These are phyloP conservation scores for Trichoderma pleuroti DNA, from an alignment of 2,329 filamentous ascomycete genomes.

Conservation along the genomic window DNA sequence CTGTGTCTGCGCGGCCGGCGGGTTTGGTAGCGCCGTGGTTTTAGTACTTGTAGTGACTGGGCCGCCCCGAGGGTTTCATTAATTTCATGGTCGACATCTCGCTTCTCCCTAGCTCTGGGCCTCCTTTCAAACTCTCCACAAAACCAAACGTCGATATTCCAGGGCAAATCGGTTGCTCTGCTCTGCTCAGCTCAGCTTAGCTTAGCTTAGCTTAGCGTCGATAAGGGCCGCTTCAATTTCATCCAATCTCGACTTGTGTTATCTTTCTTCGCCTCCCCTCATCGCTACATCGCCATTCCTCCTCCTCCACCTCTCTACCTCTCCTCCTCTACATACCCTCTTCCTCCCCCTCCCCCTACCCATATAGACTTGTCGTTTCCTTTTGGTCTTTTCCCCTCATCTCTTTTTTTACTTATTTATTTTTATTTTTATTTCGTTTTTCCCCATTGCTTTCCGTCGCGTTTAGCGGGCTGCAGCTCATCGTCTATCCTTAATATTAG, in stretches of 20 bases:
- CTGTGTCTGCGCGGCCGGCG: not conserved
- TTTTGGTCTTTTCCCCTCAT: not conserved
- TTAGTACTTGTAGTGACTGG: slow-evolving; percentile 1
- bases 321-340: not conserved
- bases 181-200: no score
- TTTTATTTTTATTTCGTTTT: slow-evolving; percentile 16
- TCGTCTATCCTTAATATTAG: slow-evolving; percentile 18
- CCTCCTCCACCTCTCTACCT: not conserved
- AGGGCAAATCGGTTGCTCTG: not conserved
- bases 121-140: slow-evolving; percentile 4
- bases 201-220: not conserved
- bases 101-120: slow-evolving; percentile 1
- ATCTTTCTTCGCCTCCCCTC: slow-evolving; percentile 21
- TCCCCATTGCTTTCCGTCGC: not conserved
- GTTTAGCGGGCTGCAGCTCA: not conserved
- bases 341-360: not conserved
- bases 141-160: not conserved
- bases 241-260: not conserved
- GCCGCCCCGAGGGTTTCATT: slow-evolving; percentile 5
- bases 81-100: slow-evolving; percentile 15
- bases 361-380: slow-evolving; percentile 14
- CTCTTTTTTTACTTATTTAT: slow-evolving; percentile 20
- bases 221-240: slow-evolving; percentile 9
- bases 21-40: not conserved
- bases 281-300: slow-evolving; percentile 2